Evolutionary conservation across 2,329 filamentous ascomycete genomes (phyloP).

Genomic region (Bipolaris sorokiniana): DNA sequence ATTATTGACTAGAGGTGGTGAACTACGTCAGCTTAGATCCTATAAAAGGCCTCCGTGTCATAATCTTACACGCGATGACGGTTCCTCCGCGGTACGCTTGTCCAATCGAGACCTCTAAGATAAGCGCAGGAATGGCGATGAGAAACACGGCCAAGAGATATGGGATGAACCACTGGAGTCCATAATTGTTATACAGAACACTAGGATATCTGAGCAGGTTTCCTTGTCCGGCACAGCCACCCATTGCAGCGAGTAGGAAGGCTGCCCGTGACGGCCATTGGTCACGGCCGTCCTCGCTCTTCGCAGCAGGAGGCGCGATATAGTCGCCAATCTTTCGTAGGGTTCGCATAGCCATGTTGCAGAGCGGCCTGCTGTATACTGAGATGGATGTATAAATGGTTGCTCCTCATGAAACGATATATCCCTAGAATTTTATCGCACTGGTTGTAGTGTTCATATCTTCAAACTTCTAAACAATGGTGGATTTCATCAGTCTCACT

Average conservation of each 20-base stretch:
- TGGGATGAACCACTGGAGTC: constrained; percentile 66
- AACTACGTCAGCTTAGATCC: not conserved
- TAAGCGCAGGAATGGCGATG: constrained; percentile 62
- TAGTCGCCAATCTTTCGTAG: constrained; percentile 36
- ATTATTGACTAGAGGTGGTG: constrained; percentile 45
- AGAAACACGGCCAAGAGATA: constrained; percentile 63
- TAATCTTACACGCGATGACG: constrained; percentile 55
- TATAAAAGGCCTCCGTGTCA: not conserved
- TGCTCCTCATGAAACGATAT: not conserved
- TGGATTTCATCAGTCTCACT: not conserved
- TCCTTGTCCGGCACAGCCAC: constrained; percentile 64
- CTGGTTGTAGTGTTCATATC: not conserved
- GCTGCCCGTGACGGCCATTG: constrained; percentile 63
- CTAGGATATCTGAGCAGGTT: constrained; percentile 65
- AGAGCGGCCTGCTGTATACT: not conserved
- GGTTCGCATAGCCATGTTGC: constrained; percentile 22
- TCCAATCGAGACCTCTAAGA: constrained; percentile 61
- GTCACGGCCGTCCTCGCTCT: constrained; percentile 55
- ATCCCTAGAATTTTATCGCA: not conserved
- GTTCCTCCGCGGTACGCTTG: constrained; percentile 63
- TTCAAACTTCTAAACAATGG: not conserved
- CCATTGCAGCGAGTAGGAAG: constrained; percentile 65
- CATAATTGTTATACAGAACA: constrained; percentile 65
- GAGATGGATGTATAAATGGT: not conserved
- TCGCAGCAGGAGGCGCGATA: constrained; percentile 44